Evolutionary conservation across 345 rosid genomes (phyloP).

Genomic region (Pistacia integerrima): DNA sequence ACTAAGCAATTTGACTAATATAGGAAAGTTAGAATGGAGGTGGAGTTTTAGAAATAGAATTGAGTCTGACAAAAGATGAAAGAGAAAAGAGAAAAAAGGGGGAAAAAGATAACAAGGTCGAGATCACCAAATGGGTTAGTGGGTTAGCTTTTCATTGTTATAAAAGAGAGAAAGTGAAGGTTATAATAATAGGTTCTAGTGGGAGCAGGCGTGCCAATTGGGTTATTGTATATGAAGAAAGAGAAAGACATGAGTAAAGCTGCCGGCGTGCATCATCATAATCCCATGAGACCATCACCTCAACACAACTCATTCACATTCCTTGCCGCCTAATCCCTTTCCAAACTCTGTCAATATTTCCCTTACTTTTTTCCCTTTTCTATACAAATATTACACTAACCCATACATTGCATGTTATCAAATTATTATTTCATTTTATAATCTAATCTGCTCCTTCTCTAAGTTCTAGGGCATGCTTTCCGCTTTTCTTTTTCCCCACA

Average conservation of each 20-base stretch:
- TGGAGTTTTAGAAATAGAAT: slow-evolving; percentile 30
- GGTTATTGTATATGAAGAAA: slow-evolving; percentile 28
- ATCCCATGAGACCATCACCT: slow-evolving; percentile 44
- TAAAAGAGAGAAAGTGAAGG: slow-evolving; percentile 26
- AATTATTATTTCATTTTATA: slow-evolving; percentile 6
- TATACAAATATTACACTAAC: slow-evolving; percentile 20
- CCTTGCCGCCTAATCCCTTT: slow-evolving; percentile 73
- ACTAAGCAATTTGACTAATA: slow-evolving; percentile 21
- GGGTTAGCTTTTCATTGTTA: slow-evolving; percentile 50
- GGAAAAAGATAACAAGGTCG: slow-evolving; percentile 29
- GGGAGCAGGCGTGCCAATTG: slow-evolving; percentile 75
- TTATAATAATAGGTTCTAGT: slow-evolving; percentile 35
- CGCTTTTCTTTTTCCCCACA: not conserved
- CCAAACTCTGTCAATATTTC: slow-evolving; percentile 66
- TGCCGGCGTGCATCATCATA: slow-evolving; percentile 96
- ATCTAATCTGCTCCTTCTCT: slow-evolving; percentile 29
- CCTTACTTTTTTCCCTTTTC: slow-evolving; percentile 17
- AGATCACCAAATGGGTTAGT: slow-evolving; percentile 50
- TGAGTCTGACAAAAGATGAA: slow-evolving; percentile 44
- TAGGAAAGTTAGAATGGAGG: slow-evolving; percentile 19
- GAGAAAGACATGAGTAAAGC: slow-evolving; percentile 52
- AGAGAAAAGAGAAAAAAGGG: slow-evolving; percentile 3
- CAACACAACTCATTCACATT: slow-evolving; percentile 37
- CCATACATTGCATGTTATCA: slow-evolving; percentile 15
- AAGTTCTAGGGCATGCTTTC: slow-evolving; percentile 40